Conservation (phyloP, 495 filamentous ascomycete species). For the Ascobolus immersus region DNA sequence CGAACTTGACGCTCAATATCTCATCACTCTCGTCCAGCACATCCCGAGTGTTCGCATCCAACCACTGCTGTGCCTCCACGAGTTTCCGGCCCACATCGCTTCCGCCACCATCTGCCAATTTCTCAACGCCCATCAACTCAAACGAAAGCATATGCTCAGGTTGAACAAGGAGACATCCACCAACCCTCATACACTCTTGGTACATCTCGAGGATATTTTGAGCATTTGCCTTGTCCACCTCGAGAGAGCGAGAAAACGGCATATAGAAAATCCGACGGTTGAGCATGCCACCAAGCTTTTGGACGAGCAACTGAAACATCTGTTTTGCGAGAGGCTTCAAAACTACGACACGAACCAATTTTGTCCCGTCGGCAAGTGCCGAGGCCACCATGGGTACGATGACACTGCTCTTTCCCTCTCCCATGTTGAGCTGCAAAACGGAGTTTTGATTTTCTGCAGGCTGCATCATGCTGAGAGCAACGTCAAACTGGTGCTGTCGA, state of each 20-base stretch:
- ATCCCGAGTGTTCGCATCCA: conserved; percentile 23
- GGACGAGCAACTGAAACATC: conserved; percentile 34
- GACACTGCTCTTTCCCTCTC: conserved; percentile 45
- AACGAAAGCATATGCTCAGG: conserved; percentile 51
- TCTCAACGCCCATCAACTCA: conserved; percentile 36
- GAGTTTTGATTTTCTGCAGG: conserved; percentile 23
- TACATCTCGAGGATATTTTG: conserved; percentile 18
- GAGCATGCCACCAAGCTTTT: conserved; percentile 33
- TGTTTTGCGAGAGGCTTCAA: conserved; percentile 35
- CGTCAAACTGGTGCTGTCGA: conserved; percentile 31
- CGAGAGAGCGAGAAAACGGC: conserved; percentile 32
- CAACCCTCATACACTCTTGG: conserved; percentile 21
- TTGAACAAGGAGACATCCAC: conserved; percentile 32
- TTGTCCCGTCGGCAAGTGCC: conserved; percentile 25
- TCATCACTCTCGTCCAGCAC: conserved; percentile 45
- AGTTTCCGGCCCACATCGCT: conserved; percentile 13
- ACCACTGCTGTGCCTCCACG: conserved; percentile 19
- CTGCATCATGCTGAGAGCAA: conserved; percentile 30
- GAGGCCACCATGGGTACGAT: conserved; percentile 40
- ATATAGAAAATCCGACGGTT: conserved; percentile 32
- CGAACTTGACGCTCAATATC: conserved; percentile 32
- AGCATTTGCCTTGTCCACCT: conserved; percentile 12
- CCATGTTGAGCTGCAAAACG: conserved; percentile 51
- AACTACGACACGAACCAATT: conserved; percentile 33
- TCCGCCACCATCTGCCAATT: neutral